A percentile compares a stretch with the other conserved stretches of the same genome.
These are phyloP conservation scores for Aspergillus campestris DNA, from an alignment of 495 filamentous ascomycete genomes.

Conservation along the genomic window DNA sequence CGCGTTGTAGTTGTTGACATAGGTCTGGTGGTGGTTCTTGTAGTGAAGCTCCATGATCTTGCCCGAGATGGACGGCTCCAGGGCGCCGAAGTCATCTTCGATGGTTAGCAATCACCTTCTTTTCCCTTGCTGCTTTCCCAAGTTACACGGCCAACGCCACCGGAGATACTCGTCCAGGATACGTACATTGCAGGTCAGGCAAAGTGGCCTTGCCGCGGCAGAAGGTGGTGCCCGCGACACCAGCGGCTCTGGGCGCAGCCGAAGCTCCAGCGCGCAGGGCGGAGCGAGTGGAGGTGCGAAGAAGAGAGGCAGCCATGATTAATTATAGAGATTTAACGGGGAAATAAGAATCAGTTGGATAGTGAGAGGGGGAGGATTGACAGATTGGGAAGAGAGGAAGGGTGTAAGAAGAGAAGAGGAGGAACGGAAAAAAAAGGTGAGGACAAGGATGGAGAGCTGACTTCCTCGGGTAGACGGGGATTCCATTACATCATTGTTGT, in stretches of 20 bases:
- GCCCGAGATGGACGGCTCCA: slow-evolving; percentile 90
- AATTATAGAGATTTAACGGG: slow-evolving; percentile 2
- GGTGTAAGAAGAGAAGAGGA: slow-evolving; percentile 6
- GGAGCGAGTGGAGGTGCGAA: slow-evolving; percentile 45
- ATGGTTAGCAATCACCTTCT: slow-evolving; percentile 6
- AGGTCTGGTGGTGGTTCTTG: slow-evolving; percentile 63
- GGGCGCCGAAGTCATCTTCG: slow-evolving; percentile 77
- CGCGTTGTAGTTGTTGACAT: slow-evolving; percentile 59
- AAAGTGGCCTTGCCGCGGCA: slow-evolving; percentile 83
- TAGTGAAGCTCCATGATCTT: slow-evolving; percentile 95
- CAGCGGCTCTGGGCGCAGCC: slow-evolving; percentile 42
- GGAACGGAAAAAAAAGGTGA: slow-evolving; percentile 1
- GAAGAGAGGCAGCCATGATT: slow-evolving; percentile 49
- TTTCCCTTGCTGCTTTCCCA: too few species aligned
- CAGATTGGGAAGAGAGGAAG: not conserved
- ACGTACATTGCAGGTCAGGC: slow-evolving; percentile 86
- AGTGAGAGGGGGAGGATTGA: slow-evolving; percentile 2
- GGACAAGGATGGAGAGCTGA: slow-evolving; percentile 1
- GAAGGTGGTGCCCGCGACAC: slow-evolving; percentile 63
- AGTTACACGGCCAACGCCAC: not conserved
- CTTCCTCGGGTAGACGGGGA: not conserved
- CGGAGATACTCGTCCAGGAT: not conserved
- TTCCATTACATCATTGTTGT: slow-evolving; percentile 11
- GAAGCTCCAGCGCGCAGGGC: slow-evolving; percentile 47
- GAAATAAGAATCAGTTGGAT: not conserved